Evolutionary conservation across 257 asterid species (phyloP), one percentile per base, ranked within the genome.

Genomic region (Schizonepeta tenuifolia): DNA sequence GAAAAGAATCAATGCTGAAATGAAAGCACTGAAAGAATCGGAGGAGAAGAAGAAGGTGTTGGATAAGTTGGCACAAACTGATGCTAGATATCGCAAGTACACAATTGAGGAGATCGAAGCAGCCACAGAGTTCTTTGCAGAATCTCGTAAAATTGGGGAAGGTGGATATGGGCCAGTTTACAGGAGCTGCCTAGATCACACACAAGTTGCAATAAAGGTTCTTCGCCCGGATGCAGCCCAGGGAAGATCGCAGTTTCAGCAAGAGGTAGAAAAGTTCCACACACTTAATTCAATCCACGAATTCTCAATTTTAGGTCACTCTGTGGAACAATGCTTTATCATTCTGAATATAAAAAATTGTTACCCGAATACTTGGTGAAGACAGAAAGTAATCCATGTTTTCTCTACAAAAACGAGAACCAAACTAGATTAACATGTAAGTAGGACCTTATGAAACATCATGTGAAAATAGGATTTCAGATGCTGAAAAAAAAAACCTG

Each of bases 201-300:
- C 97, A 9, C 86, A 79, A 50, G 98, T 91, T 43, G 98, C 97
- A 14, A 61, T 93, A 47, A 93, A 93, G 83, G 96, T 93, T 73
- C 97, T 93, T 71, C 95, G 97, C 6, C 95, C 97, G 0, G 98
- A 93, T 43, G 98, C 98, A 17, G 95, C 96, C 57, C 98, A 89
- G 74, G 98, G 98, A 77, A 79, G 87, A 83, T 88, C 96, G 57
- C 98, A 93, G 62, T 93, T 93, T 76, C 97, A 91, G 76, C 97
- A 94, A 86, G 99, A 91, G 96, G 96, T 92, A 77, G 0, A 71
- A 49, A 62, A 46, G 3, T 14, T 40, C 12, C 21, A 36, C 56
- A 62, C 49, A 59, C 60, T 43, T 24, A 33, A 65, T 54, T 33
- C 13, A 22, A 46, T 62, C 14, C 12, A 70, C 7, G 36, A 17